Conservation (phyloP, 2,329 filamentous ascomycete species). For the Herpotrichia juniperi region DNA sequence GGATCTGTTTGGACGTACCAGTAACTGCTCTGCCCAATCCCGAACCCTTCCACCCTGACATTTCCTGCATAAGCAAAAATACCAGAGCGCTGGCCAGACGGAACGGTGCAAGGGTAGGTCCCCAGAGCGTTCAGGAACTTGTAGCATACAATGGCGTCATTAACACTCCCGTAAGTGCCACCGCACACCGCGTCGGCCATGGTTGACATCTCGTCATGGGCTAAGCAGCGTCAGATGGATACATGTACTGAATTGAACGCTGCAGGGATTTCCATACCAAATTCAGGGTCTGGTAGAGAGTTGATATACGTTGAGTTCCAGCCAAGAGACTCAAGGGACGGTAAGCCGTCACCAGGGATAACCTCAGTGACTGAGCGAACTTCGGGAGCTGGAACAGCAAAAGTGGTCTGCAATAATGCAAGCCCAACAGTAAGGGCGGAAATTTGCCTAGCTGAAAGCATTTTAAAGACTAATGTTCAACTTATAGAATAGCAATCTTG, state of each 20-base stretch:
- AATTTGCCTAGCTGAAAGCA: background rate
- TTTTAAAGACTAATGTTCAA: background rate
- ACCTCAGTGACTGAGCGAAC: background rate
- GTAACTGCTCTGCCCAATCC: conserved; percentile 9
- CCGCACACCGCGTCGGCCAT: background rate
- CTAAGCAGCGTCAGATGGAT: background rate
- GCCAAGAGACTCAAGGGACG: conserved; percentile 12
- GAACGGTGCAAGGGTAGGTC: conserved; percentile 6
- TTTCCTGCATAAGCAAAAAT: background rate
- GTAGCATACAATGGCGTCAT: conserved; percentile 16
- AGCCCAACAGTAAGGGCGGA: background rate
- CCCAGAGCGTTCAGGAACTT: conserved; percentile 16
- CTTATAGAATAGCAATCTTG: background rate
- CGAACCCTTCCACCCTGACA: background rate
- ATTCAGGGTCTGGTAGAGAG: background rate
- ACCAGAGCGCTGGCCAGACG: background rate
- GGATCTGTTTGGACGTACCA: conserved; percentile 3
- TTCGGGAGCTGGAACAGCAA: background rate
- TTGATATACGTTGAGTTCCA: conserved; percentile 9
- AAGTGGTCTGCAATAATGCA: background rate
- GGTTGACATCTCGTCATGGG: background rate
- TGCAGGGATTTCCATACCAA: too few relatives aligned
- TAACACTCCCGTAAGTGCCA: conserved; percentile 11
- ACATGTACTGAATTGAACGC: background rate
- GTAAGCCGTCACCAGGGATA: conserved; percentile 10